A percentile compares a stretch with the other conserved stretches of the same genome.
These are phyloP conservation scores for Nothophoma quercina DNA, from an alignment of 2,329 filamentous ascomycete species.

Conservation along the genomic window DNA sequence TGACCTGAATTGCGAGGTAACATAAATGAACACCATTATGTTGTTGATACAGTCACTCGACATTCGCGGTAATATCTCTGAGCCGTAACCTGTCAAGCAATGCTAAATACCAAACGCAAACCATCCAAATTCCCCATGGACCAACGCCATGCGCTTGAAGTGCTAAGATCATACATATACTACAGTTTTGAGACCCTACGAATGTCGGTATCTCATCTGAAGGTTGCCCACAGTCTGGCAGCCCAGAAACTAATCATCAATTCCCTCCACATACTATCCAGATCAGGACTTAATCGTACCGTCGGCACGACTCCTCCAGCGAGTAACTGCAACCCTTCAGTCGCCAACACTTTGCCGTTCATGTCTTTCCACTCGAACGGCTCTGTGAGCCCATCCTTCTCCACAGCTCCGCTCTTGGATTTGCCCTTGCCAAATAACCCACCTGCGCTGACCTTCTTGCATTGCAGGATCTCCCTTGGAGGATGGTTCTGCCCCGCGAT, in stretches of 20 bases:
- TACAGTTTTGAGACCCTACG: neutral
- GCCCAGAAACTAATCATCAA: slow-evolving; percentile 26
- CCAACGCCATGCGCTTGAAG: slow-evolving; percentile 1
- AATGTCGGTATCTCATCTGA: neutral
- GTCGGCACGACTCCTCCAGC: slow-evolving; percentile 21
- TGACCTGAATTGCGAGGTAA: too few species aligned
- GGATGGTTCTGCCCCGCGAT: slow-evolving; percentile 13
- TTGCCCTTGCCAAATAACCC: slow-evolving; percentile 17
- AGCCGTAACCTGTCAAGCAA: too few species aligned
- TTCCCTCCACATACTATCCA: slow-evolving; percentile 33
- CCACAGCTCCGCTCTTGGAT: slow-evolving; percentile 11
- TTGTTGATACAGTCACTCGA: too few species aligned
- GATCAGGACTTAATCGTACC: slow-evolving; percentile 20
- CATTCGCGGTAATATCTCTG: too few species aligned
- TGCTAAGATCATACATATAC: neutral
- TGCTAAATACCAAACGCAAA: too few species aligned
- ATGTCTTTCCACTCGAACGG: slow-evolving; percentile 27
- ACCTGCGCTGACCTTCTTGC: slow-evolving; percentile 21
- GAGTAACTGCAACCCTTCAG: slow-evolving; percentile 18
- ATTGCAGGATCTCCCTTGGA: slow-evolving; percentile 21
- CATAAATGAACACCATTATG: too few species aligned
- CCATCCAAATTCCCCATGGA: too few species aligned
- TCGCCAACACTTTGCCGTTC: slow-evolving; percentile 24
- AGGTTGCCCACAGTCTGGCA: slow-evolving; percentile 20
- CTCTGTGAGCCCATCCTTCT: slow-evolving; percentile 14